These are phyloP conservation scores for Botrytis pseudocinerea DNA, from an alignment of 2,329 filamentous ascomycete species.

Conservation along the genomic window DNA sequence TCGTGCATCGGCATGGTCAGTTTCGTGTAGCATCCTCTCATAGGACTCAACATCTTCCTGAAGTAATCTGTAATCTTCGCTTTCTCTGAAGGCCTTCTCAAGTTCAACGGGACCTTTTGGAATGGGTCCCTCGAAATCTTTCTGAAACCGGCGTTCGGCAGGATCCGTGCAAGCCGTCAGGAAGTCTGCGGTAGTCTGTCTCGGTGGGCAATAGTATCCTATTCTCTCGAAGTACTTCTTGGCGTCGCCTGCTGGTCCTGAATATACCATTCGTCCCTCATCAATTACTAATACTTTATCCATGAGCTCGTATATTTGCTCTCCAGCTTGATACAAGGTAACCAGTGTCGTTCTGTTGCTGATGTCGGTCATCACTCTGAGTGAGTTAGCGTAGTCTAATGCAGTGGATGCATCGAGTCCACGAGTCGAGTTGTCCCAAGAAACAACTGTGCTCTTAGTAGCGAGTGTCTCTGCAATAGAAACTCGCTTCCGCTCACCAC, in stretches of 20 bases:
- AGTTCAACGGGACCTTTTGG: conserved; percentile 64
- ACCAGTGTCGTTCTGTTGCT: conserved; percentile 69
- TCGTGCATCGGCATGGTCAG: conserved; percentile 59
- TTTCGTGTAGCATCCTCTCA: conserved; percentile 57
- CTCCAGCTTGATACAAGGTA: conserved; percentile 68
- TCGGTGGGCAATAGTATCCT: conserved; percentile 56
- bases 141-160: conserved; percentile 66
- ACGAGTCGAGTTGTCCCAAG: conserved; percentile 79
- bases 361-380: conserved; percentile 74
- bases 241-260: conserved; percentile 61
- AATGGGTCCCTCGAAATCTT: conserved; percentile 56
- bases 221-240: conserved; percentile 65
- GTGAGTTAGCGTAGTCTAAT: conserved; percentile 71
- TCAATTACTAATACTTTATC: conserved; percentile 82
- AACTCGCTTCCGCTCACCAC: conserved; percentile 79
- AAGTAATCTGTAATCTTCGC: conserved; percentile 60
- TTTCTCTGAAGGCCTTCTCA: conserved; percentile 65
- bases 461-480: conserved; percentile 77
- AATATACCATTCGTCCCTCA: conserved; percentile 66
- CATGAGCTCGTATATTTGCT: conserved; percentile 70
- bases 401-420: conserved; percentile 80
- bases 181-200: conserved; percentile 74
- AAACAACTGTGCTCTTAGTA: conserved; percentile 70
- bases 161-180: conserved; percentile 75
- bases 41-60: conserved; percentile 62